phyloP scores from a whole-genome alignment of 2,329 filamentous ascomycete genomes.

The Fusarium praegraminearum region DNA sequence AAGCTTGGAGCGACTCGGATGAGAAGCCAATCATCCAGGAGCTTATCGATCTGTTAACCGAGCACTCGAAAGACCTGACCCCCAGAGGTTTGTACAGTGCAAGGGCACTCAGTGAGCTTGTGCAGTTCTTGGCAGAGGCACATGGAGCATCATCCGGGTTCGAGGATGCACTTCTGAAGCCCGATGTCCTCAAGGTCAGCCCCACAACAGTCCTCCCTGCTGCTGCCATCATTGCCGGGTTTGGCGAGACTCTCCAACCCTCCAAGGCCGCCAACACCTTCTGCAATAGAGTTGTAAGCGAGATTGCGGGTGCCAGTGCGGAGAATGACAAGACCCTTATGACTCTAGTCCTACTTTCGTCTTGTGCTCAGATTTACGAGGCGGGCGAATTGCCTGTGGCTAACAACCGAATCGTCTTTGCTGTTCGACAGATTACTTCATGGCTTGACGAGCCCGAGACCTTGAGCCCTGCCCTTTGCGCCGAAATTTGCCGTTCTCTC shows the following conservation, averaged over 20 bases:
- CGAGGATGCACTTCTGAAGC: conserved; percentile 61
- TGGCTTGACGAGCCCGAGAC: conserved; percentile 71
- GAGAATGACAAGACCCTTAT: conserved; percentile 60
- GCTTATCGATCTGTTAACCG: conserved; percentile 60
- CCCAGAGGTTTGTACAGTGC: conserved; percentile 65
- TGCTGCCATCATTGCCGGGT: conserved; percentile 63
- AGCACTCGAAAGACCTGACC: conserved; percentile 57
- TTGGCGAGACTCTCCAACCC: conserved; percentile 62
- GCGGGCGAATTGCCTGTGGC: conserved; percentile 66
- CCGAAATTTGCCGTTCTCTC: conserved; percentile 68
- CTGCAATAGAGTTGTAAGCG: conserved; percentile 71
- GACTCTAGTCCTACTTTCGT: conserved; percentile 66
- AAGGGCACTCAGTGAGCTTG: conserved; percentile 62
- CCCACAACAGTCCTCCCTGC: conserved; percentile 62
- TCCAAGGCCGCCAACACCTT: conserved; percentile 65
- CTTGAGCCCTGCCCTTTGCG: conserved; percentile 58
- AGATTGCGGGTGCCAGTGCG: conserved; percentile 64
- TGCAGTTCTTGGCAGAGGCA: conserved; percentile 60
- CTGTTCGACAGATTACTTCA: conserved; percentile 80
- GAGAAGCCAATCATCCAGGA: conserved; percentile 55
- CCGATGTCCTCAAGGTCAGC: conserved; percentile 61
- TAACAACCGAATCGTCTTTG: conserved; percentile 81
- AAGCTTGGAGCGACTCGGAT: conserved; percentile 55
- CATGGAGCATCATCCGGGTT: conserved; percentile 60
- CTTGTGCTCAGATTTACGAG: conserved; percentile 65